Evolutionary conservation across 768 basidiomycete genomes (phyloP), one percentile per base, ranked within the genome.

Genomic region (Lactifluus piperatus): DNA sequence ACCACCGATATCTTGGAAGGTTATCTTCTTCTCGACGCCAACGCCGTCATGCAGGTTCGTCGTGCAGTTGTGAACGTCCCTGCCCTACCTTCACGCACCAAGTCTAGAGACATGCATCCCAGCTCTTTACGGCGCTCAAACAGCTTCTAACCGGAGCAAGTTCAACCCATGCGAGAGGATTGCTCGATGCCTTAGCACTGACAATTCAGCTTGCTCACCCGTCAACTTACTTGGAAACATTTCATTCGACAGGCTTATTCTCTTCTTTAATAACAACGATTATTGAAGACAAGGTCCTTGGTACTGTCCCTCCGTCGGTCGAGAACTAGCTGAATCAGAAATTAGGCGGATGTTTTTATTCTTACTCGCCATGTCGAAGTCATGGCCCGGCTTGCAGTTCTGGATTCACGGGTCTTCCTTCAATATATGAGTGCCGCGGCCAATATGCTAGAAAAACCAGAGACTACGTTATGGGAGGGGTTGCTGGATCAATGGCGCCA

Each of bases 401-500:
- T 78, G 16, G 85, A 90, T 70, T 75, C 78, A 27, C 75, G 76
- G 30, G 77, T 87, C 67, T 92, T 94, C 71, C 65, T 83, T 29
- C 81, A 85, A 62, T 77, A 94, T 24, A 81, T 93, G 66, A 75
- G 78, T 24, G 84, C 82, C 4, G 80, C 83, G 3, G 81, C 86
- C 3, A 70, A 75, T 43, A 66, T 75, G 3, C 70, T 76, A 27
- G 74, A 74, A 57, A 70, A 76, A 37, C 68, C 76, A 0, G 84
- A 91, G 68, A 69, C 71, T 22, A 71, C 80, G 32, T 62, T 91
- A 3, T 87, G 82, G 72, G 83, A 88, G 54, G 71, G 74, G 2
- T 69, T 94, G 26, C 70, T 94, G 52, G 83, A 90, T 64, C 85
- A 88, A 62, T 93, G 89, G 85, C 88, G 88, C 82, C 81, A 81